Conservation (phyloP, 768 basidiomycete species). For the Mycena galopus region DNA sequence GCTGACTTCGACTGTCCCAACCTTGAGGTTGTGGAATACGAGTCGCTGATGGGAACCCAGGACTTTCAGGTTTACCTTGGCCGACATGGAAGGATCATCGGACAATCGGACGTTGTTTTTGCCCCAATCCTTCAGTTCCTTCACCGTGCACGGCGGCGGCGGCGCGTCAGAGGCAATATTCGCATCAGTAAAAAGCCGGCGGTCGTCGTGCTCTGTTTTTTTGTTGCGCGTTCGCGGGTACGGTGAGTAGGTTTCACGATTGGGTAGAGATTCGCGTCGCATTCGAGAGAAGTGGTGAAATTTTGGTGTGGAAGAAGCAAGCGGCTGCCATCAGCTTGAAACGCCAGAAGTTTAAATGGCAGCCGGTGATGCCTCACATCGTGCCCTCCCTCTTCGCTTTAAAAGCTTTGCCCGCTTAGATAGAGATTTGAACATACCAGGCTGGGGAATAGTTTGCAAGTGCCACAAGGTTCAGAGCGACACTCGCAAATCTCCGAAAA, state of each 20-base stretch:
- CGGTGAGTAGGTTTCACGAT: conserved; percentile 10
- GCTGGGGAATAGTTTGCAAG: too few species aligned
- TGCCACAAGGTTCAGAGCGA: too few species aligned
- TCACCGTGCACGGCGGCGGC: conserved; percentile 14
- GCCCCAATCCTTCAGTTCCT: conserved; percentile 25
- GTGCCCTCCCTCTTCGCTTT: too few species aligned
- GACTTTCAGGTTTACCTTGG: conserved; percentile 12
- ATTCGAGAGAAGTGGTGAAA: background rate
- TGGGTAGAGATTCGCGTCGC: conserved; percentile 24
- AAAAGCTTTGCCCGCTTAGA: too few species aligned
- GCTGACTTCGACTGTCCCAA: conserved; percentile 28
- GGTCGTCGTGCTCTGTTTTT: conserved; percentile 23
- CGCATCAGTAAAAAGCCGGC: conserved; percentile 15
- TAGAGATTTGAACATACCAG: too few species aligned
- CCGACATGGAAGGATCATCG: conserved; percentile 22
- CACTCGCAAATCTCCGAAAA: too few species aligned
- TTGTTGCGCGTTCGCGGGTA: conserved; percentile 28
- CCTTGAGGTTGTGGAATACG: conserved; percentile 31
- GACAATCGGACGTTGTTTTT: conserved; percentile 20
- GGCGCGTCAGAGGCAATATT: background rate
- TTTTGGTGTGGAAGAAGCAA: conserved; percentile 5
- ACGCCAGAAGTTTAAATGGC: background rate
- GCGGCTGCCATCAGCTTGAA: background rate
- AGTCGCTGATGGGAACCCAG: conserved; percentile 29
- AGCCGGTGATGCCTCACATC: too few species aligned